Evolutionary conservation across 768 basidiomycete species (phyloP).

Genomic region (Gymnopilus junonius): DNA sequence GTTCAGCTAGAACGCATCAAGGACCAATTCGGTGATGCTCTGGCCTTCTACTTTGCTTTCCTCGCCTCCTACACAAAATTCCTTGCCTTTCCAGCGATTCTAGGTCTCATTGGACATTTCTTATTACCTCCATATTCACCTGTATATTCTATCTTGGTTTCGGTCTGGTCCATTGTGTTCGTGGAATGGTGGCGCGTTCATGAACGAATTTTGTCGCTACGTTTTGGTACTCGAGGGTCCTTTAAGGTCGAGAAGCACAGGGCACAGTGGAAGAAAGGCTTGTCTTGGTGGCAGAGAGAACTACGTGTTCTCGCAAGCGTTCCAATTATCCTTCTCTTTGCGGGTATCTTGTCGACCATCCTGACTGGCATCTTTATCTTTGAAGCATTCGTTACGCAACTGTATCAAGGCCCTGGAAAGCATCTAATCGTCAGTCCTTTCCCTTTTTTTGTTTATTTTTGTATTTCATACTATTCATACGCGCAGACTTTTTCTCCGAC

Average conservation of each 20-base stretch:
- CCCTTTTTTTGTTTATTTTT: not conserved
- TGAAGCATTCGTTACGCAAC: constrained; percentile 86
- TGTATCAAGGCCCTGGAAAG: constrained; percentile 89
- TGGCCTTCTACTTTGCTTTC: constrained; percentile 91
- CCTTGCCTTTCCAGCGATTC: constrained; percentile 74
- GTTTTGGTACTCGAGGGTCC: constrained; percentile 81
- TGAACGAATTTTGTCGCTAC: constrained; percentile 81
- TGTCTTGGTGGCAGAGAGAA: constrained; percentile 79
- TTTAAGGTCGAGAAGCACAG: constrained; percentile 78
- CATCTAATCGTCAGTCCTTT: constrained; percentile 66
- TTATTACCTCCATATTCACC: constrained; percentile 76
- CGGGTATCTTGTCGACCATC: constrained; percentile 65
- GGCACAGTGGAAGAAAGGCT: constrained; percentile 56
- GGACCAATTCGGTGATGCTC: constrained; percentile 79
- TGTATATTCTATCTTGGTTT: constrained; percentile 73
- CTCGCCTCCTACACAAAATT: constrained; percentile 82
- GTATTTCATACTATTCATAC: not conserved
- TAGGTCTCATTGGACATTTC: constrained; percentile 74
- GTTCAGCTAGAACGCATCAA: constrained; percentile 72
- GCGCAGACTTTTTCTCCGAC: constrained; percentile 80
- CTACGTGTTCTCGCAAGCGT: constrained; percentile 67
- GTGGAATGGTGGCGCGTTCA: constrained; percentile 93
- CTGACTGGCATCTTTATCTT: constrained; percentile 84
- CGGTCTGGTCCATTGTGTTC: constrained; percentile 85
- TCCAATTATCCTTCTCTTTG: constrained; percentile 77